A percentile compares a stretch with the other conserved stretches of the same genome.
phyloP scores from a whole-genome alignment of 768 basidiomycete genomes.

The Cubamyces sp. region DNA sequence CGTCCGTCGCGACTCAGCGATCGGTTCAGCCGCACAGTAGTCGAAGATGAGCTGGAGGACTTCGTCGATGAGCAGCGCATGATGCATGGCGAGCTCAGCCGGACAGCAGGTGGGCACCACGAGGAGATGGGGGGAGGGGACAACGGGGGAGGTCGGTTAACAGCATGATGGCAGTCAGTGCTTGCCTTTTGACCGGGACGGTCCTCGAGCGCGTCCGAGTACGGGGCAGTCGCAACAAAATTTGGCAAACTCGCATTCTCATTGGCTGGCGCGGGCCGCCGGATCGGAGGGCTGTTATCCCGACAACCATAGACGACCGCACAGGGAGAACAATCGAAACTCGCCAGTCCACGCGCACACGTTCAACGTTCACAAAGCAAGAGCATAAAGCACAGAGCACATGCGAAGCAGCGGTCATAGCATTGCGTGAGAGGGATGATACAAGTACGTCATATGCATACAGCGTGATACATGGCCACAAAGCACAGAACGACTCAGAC shows the following conservation, averaged over 20 bases:
- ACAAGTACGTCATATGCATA: conserved; percentile 27
- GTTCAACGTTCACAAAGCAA: background rate
- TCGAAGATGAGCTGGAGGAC: conserved; percentile 33
- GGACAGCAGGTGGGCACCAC: background rate
- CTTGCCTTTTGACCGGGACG: conserved; percentile 16
- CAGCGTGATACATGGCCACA: conserved; percentile 22
- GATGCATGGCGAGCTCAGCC: conserved; percentile 29
- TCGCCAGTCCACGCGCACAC: background rate
- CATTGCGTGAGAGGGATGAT: conserved; percentile 21
- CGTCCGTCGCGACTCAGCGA: conserved; percentile 16
- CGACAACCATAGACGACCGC: background rate
- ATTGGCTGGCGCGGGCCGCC: conserved; percentile 8
- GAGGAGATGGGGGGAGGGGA: background rate
- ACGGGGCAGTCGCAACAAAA: conserved; percentile 1
- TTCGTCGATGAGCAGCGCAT: conserved; percentile 36
- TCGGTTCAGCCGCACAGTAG: conserved; percentile 23
- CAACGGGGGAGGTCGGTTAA: background rate
- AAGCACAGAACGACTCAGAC: conserved; percentile 20
- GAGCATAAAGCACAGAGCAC: too few relatives aligned
- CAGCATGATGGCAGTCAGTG: conserved; percentile 3
- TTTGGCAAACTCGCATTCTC: conserved; percentile 13
- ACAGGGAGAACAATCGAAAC: background rate
- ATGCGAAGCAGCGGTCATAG: conserved; percentile 16
- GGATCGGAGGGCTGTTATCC: background rate
- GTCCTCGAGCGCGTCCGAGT: conserved; percentile 15